These are phyloP conservation scores for Metschnikowia chrysomelidarum DNA, from an alignment of 805 yeast genomes.

Conservation along the genomic window DNA sequence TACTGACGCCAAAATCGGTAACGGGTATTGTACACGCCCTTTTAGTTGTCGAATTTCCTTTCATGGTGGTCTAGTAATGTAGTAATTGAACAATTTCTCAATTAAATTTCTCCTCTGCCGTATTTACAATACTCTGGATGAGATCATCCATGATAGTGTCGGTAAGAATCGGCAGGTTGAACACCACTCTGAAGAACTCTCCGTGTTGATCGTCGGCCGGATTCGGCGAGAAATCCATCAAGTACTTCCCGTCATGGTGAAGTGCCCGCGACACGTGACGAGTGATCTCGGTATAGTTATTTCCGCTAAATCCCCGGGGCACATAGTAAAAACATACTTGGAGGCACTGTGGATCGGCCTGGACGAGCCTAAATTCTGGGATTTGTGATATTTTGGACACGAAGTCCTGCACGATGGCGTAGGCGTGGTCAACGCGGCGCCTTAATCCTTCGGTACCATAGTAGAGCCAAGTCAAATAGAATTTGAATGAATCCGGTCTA, in stretches of 20 bases:
- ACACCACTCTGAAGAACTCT: conserved; percentile 82
- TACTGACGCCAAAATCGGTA: too few relatives aligned
- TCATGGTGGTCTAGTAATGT: too few relatives aligned
- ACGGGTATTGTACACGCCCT: too few relatives aligned
- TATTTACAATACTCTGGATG: conserved; percentile 28
- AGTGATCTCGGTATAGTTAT: conserved; percentile 49
- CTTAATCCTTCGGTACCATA: conserved; percentile 70
- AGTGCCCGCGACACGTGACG: conserved; percentile 58
- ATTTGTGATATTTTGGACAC: conserved; percentile 38
- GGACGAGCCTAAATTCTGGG: conserved; percentile 53
- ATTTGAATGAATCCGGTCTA: conserved; percentile 75
- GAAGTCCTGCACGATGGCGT: conserved; percentile 60
- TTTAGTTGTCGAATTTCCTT: too few relatives aligned
- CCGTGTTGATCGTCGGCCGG: conserved; percentile 54
- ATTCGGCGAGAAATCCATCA: conserved; percentile 78
- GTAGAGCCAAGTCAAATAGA: conserved; percentile 78
- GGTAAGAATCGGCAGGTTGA: conserved; percentile 62
- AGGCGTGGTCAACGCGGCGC: conserved; percentile 71
- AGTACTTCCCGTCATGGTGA: conserved; percentile 61
- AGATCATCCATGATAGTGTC: conserved; percentile 36
- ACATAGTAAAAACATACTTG: conserved; percentile 81
- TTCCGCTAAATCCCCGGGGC: conserved; percentile 34
- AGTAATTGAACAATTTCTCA: too few relatives aligned
- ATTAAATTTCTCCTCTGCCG: conserved; percentile 24
- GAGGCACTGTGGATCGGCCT: conserved; percentile 67